Conservation (phyloP, 1,284 basidiomycete species). For the Malassezia pachydermatis region DNA sequence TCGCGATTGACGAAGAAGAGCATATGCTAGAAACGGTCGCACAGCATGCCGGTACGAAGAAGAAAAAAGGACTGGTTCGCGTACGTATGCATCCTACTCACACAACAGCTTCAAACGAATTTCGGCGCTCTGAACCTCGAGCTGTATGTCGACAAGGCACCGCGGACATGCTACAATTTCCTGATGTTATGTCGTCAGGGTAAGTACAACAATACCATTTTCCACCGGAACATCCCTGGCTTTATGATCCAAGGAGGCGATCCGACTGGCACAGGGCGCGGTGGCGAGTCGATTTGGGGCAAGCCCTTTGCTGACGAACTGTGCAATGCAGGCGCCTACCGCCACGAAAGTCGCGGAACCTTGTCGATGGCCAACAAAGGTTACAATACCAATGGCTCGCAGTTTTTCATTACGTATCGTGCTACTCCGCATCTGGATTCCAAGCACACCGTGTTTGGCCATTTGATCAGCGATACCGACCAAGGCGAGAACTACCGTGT, state of each 20-base stretch:
- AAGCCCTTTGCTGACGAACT: slow-evolving; percentile 89
- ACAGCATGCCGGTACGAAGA: background rate
- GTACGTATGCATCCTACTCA: too few species aligned
- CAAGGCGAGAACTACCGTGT: slow-evolving; percentile 49
- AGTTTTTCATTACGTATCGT: slow-evolving; percentile 41
- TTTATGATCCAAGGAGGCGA: slow-evolving; percentile 99
- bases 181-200: slow-evolving; percentile 59
- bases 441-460: slow-evolving; percentile 91
- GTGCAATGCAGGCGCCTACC: slow-evolving; percentile 49
- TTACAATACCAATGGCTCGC: slow-evolving; percentile 35
- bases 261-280: slow-evolving; percentile 86
- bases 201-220: slow-evolving; percentile 74
- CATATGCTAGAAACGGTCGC: slow-evolving; percentile 66
- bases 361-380: slow-evolving; percentile 46
- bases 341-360: slow-evolving; percentile 32
- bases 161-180: slow-evolving; percentile 94
- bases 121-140: slow-evolving; percentile 82
- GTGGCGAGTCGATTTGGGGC: slow-evolving; percentile 88
- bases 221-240: slow-evolving; percentile 87
- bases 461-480: slow-evolving; percentile 82
- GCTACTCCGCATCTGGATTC: slow-evolving; percentile 59
- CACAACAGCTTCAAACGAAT: slow-evolving; percentile 81
- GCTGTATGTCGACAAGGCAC: slow-evolving; percentile 78
- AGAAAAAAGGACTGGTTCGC: slow-evolving; percentile 50
- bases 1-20: slow-evolving; percentile 84